Conservation (phyloP, 352 stramenopile species). For the Elongisporangium prolatum region DNA sequence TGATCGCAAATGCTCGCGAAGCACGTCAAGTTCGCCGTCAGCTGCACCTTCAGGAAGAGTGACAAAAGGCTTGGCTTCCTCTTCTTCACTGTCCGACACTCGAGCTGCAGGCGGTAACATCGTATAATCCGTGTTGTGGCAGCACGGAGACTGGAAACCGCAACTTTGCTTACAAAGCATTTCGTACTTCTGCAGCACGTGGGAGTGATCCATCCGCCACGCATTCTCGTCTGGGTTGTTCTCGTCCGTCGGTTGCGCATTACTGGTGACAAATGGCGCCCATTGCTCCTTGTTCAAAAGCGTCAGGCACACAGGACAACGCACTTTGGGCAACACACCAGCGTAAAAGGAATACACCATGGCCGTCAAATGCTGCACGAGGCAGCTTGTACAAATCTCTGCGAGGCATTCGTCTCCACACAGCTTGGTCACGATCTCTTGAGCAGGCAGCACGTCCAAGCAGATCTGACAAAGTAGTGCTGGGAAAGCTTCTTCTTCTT, state of each 20-base stretch:
- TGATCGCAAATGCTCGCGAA: constrained; percentile 17
- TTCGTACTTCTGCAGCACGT: constrained; percentile 57
- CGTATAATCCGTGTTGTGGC: constrained; percentile 50
- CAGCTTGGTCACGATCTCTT: constrained; percentile 26
- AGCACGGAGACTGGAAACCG: constrained; percentile 57
- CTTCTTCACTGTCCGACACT: constrained; percentile 4
- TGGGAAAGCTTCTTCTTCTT: background rate
- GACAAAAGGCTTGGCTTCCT: constrained; percentile 7
- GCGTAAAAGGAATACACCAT: constrained; percentile 59
- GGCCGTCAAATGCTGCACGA: constrained; percentile 46
- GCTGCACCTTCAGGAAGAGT: constrained; percentile 13
- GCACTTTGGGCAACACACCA: constrained; percentile 56
- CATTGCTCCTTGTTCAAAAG: constrained; percentile 49
- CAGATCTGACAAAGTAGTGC: constrained; percentile 48
- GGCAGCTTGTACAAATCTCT: constrained; percentile 34
- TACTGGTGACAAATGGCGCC: constrained; percentile 19
- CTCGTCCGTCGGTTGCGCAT: constrained; percentile 1
- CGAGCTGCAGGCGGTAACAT: constrained; percentile 26
- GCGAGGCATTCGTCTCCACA: constrained; percentile 35
- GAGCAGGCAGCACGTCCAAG: constrained; percentile 35
- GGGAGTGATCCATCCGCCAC: constrained; percentile 17
- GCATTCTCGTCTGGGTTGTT: background rate
- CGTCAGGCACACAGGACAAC: constrained; percentile 54
- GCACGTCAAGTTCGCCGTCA: constrained; percentile 6
- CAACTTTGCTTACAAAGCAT: constrained; percentile 52